Percentiles rank a stretch among this genome's conserved stretches.
These are phyloP conservation scores for Monosporascus sp. DNA, from an alignment of 2,329 filamentous ascomycete genomes.

Conservation along the genomic window DNA sequence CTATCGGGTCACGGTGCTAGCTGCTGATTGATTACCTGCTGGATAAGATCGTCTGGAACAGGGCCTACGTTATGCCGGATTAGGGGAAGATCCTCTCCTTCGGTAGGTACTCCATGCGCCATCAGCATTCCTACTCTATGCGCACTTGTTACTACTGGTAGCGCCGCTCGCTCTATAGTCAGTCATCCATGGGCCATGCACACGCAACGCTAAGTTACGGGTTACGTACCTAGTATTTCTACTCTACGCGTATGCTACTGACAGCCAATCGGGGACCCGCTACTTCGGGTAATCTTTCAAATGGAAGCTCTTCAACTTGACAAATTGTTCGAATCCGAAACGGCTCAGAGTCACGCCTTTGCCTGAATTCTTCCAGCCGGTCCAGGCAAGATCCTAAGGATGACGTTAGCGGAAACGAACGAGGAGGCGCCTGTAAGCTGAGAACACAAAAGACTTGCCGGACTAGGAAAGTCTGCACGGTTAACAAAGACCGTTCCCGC, in stretches of 20 bases:
- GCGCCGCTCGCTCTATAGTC: background rate
- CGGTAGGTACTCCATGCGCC: no score
- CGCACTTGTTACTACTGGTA: background rate
- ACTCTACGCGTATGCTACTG: no score
- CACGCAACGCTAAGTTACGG: background rate
- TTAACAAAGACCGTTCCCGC: slow-evolving; percentile 97
- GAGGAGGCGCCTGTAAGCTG: slow-evolving; percentile 3
- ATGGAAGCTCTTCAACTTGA: slow-evolving; percentile 94
- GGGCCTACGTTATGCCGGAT: no score
- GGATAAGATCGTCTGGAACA: background rate
- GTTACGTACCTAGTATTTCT: background rate
- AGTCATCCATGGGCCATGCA: no score
- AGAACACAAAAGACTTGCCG: slow-evolving; percentile 51
- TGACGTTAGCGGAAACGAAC: slow-evolving; percentile 16
- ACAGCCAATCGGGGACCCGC: no score
- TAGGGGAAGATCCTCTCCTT: no score
- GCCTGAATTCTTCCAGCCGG: slow-evolving; percentile 95
- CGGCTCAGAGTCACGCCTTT: slow-evolving; percentile 83
- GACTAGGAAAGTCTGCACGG: slow-evolving; percentile 84
- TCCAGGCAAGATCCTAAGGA: slow-evolving; percentile 82
- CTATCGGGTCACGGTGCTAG: background rate
- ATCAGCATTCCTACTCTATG: no score
- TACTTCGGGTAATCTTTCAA: slow-evolving; percentile 73
- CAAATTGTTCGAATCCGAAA: slow-evolving; percentile 92
- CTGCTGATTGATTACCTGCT: background rate